Evolutionary conservation across 2,329 filamentous ascomycete species (phyloP), one percentile per base, ranked within the genome.

Genomic region (Zasmidium cellare): DNA sequence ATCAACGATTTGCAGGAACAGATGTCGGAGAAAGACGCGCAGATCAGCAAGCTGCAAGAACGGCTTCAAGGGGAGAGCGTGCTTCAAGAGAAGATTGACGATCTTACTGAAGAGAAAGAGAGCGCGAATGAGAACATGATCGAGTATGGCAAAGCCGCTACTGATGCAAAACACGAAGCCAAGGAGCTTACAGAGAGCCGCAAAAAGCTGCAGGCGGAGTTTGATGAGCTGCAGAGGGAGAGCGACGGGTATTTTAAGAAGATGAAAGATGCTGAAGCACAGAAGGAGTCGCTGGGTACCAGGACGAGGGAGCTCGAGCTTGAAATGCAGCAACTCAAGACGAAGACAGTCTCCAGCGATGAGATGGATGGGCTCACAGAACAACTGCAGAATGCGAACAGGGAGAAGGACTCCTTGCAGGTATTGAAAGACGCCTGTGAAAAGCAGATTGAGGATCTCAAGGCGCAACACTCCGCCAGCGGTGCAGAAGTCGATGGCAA

Each of bases 341-440:
- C 64, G 52, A 41, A 56, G 41, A 53, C 46, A 9, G 54, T 59
- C 14, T 67, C 69, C 6, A 75, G 86, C 51, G 87, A 96, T 75
- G 80, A 84, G 54, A 80, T 96, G 0, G 81, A 87, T 20, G 55
- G 31, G 12, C 45, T 65, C 9, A 63, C 62, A 41, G 65, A 67
- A 41, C 63, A 71, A 50, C 60, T 72, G n/a, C 61, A 62, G 35
- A 59, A 53, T 20, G 45, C 62, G 1, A 2, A 89, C 92, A 73
- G 94, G 24, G 70, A 71, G 56, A 69, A 89, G 76, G 72, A 77
- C 11, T 80, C 82, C 0, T 75, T 96, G 19, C 80, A 88, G 68
- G 78, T 84, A 51, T 84, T 79, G 1, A 86, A 96, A 56, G 72
- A 80, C 11, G 83, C 85, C 31, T 77, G 93, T 2, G 90, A 96